Evolutionary conservation across 2,329 filamentous ascomycete genomes (phyloP).

Genomic region (Aspergillus eucalypticola): DNA sequence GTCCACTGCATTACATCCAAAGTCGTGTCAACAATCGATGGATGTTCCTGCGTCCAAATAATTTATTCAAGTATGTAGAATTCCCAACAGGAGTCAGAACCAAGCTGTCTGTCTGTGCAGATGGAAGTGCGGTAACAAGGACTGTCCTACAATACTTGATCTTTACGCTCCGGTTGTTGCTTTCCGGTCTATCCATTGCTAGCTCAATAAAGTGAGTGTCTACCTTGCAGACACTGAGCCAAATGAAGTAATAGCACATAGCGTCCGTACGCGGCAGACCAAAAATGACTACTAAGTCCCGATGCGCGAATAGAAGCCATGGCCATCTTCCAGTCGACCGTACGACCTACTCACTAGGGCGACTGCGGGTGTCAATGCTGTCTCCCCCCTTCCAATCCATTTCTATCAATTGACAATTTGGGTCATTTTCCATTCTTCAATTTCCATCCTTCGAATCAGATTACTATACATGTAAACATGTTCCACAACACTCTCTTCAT

Average conservation of each 20-base stretch:
- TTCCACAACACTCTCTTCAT: neutral
- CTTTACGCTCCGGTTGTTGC: neutral
- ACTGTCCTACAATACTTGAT: neutral
- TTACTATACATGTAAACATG: neutral
- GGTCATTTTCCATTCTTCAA: neutral
- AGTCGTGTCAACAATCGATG: too few relatives aligned
- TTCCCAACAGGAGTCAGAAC: too few relatives aligned
- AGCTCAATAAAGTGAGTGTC: neutral
- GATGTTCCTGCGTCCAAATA: too few relatives aligned
- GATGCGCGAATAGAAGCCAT: conserved; percentile 1
- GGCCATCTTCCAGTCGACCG: neutral
- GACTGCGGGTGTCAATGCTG: neutral
- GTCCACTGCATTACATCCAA: too few relatives aligned
- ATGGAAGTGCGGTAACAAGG: too few relatives aligned
- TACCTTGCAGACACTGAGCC: neutral
- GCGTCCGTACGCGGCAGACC: neutral
- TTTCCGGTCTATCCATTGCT: neutral
- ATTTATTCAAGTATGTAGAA: too few relatives aligned
- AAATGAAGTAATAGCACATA: neutral
- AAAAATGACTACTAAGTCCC: neutral
- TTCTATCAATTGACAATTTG: neutral
- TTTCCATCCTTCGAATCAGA: too few relatives aligned
- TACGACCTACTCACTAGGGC: neutral
- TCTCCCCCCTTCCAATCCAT: neutral
- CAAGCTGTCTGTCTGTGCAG: too few relatives aligned